These are phyloP conservation scores for Gillenia trifoliata DNA, from an alignment of 306 rosid species.

Conservation along the genomic window DNA sequence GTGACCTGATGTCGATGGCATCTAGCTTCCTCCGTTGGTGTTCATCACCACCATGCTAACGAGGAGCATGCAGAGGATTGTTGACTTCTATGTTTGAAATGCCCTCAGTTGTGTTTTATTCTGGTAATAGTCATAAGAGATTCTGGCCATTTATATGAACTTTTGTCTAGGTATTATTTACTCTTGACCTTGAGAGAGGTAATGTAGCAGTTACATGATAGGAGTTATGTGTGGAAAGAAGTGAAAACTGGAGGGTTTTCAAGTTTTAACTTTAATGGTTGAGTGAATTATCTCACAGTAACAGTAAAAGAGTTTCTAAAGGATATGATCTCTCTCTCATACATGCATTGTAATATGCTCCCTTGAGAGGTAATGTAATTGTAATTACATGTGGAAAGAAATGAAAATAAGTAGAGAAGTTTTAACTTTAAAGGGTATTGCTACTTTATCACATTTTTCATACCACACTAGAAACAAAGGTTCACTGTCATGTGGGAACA, in stretches of 20 bases:
- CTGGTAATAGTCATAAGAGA: background rate
- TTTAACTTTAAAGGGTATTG: too few species aligned
- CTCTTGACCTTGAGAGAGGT: background rate
- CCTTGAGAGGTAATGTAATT: too few species aligned
- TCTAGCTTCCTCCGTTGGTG: background rate
- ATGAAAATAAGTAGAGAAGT: too few species aligned
- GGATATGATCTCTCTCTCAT: too few species aligned
- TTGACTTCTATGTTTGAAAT: slow-evolving; percentile 12
- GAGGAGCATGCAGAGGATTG: slow-evolving; percentile 9
- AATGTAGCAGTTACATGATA: background rate
- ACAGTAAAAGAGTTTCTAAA: background rate
- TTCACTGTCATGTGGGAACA: too few species aligned
- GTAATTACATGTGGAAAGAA: too few species aligned
- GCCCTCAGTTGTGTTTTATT: background rate
- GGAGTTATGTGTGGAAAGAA: background rate
- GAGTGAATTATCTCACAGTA: background rate
- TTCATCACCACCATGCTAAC: background rate
- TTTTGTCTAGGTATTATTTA: background rate
- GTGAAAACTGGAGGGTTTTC: background rate
- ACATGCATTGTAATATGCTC: too few species aligned
- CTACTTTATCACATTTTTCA: too few species aligned
- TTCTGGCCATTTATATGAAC: background rate
- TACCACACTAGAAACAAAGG: too few species aligned
- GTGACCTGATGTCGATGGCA: background rate
- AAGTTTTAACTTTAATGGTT: background rate